Percentiles rank a stretch among this genome's conserved stretches.
phyloP scores from a whole-genome alignment of 345 rosid species.

The Salix udensis region DNA sequence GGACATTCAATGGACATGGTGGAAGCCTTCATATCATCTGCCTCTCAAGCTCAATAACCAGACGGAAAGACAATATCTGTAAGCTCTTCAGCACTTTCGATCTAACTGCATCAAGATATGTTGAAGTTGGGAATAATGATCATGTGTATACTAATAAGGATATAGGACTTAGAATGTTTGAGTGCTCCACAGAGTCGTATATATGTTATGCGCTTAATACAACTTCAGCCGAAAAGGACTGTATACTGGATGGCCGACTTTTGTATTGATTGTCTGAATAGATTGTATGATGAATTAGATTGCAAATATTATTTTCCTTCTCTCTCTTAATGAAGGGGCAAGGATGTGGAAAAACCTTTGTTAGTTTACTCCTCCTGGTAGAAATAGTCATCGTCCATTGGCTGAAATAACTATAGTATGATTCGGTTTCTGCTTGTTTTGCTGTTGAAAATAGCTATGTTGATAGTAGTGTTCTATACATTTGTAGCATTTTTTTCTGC shows the following conservation, averaged over 20 bases:
- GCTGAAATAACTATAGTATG: not conserved
- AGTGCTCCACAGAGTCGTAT: no score
- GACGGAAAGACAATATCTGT: not conserved
- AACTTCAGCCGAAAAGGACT: not conserved
- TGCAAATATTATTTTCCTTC: not conserved
- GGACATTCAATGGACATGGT: slow-evolving; percentile 11
- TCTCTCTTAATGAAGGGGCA: not conserved
- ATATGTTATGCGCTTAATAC: not conserved
- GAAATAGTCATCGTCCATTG: not conserved
- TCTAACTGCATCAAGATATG: not conserved
- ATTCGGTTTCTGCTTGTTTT: not conserved
- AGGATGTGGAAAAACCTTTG: not conserved
- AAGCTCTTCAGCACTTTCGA: slow-evolving; percentile 10
- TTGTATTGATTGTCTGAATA: not conserved
- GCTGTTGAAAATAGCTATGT: not conserved
- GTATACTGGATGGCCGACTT: not conserved
- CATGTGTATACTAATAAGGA: not conserved
- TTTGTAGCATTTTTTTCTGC: not conserved
- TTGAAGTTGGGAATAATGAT: not conserved
- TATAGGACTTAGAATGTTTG: not conserved
- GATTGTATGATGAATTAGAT: not conserved
- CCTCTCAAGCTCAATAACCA: slow-evolving; percentile 15
- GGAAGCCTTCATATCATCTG: slow-evolving; percentile 20
- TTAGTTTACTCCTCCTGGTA: not conserved
- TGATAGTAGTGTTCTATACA: not conserved